Percentiles rank a stretch among this genome's conserved stretches.
phyloP scores from a whole-genome alignment of 2,329 filamentous ascomycete species.

The Ophiosphaerella korrae region DNA sequence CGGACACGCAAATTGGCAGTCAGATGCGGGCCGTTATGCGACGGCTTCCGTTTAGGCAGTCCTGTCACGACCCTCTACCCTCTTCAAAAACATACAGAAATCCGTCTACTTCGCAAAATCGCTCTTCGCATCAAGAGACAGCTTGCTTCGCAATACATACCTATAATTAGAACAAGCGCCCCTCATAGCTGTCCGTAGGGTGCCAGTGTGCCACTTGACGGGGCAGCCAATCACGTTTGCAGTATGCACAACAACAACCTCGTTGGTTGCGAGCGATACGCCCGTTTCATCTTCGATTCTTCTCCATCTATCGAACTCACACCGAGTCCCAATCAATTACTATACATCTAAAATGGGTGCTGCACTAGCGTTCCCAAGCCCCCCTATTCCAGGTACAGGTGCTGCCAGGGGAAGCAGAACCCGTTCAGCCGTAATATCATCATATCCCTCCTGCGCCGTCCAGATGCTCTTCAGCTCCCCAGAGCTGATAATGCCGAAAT shows the following conservation, averaged over 20 bases:
- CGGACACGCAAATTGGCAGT: conserved; percentile 35
- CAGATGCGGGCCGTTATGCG: conserved; percentile 34
- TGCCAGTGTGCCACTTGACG: no score
- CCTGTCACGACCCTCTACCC: background rate
- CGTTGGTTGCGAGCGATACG: conserved; percentile 28
- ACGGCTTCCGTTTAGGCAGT: conserved; percentile 28
- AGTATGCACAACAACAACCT: conserved; percentile 17
- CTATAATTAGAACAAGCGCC: background rate
- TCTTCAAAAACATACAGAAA: background rate
- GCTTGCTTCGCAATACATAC: background rate
- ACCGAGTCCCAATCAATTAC: conserved; percentile 30
- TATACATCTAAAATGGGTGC: conserved; percentile 39
- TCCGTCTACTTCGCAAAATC: no score
- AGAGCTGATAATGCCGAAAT: conserved; percentile 38
- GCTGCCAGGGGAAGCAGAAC: conserved; percentile 17
- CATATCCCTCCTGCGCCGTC: conserved; percentile 34
- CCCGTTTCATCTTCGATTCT: conserved; percentile 30
- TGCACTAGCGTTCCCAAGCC: conserved; percentile 41
- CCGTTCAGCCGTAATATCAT: conserved; percentile 25
- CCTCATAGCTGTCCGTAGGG: background rate
- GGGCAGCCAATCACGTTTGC: conserved; percentile 23
- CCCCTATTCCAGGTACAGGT: conserved; percentile 19
- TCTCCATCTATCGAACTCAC: conserved; percentile 18
- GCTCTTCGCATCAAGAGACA: no score
- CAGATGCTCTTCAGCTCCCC: conserved; percentile 28